phyloP scores from a whole-genome alignment of 2,329 filamentous ascomycete species.

The Cordyceps cicadae region DNA sequence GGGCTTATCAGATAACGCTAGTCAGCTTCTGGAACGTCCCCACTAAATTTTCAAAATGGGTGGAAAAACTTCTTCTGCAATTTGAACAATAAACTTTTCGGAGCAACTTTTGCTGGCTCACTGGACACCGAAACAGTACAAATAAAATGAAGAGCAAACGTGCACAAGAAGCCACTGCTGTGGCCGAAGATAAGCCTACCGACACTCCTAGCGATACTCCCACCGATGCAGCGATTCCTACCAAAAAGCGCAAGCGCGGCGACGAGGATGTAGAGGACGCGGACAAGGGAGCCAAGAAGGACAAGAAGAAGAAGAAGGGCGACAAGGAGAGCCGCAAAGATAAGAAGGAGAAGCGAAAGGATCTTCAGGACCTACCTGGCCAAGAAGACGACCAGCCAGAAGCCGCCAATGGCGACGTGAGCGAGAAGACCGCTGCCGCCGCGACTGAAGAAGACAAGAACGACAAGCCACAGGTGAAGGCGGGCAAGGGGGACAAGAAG shows the following conservation, averaged over 20 bases:
- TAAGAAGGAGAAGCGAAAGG: conserved; percentile 33
- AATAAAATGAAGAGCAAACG: conserved; percentile 32
- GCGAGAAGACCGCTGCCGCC: conserved; percentile 16
- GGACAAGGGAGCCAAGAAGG: conserved; percentile 23
- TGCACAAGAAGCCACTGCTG: conserved; percentile 25
- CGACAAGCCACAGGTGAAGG: conserved; percentile 20
- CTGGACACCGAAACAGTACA: neutral
- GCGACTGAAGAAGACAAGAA: conserved; percentile 15
- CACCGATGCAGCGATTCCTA: conserved; percentile 18
- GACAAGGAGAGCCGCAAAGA: conserved; percentile 29
- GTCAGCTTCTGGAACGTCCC: neutral
- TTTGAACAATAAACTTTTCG: neutral
- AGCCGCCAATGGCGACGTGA: conserved; percentile 16
- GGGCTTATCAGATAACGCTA: neutral
- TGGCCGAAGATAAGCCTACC: conserved; percentile 19
- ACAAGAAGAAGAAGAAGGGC: conserved; percentile 28
- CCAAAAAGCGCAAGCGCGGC: conserved; percentile 31
- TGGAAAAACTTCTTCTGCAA: conserved; percentile 8
- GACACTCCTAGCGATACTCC: conserved; percentile 15
- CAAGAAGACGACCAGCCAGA: conserved; percentile 21
- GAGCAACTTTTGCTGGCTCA: neutral
- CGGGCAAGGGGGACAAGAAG: conserved; percentile 24
- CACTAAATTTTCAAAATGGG: conserved; percentile 7
- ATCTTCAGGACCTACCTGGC: conserved; percentile 29
- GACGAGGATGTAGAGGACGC: conserved; percentile 20